Base-by-base conservation (phyloP, 1,284 basidiomycete species). In the Porodaedalea pini region DNA sequence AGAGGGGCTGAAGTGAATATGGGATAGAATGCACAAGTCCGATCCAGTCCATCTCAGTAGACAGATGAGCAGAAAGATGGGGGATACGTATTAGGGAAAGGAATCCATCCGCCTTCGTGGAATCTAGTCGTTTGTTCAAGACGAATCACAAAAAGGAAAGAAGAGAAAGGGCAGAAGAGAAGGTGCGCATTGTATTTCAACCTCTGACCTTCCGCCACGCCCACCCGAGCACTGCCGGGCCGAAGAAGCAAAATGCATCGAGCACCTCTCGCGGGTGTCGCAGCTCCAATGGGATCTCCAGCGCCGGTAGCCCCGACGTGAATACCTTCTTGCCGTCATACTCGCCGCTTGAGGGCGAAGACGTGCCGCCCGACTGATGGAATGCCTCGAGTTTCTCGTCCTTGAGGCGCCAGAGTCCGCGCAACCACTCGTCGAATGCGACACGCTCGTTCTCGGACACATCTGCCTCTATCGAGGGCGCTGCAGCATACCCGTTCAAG, bases 381-480 rank as follows among this genome's bases (percentile, higher is more conserved):
- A 87, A 94, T 29, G 67, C 70, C 37, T 81, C 79, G 70, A 98
- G 85, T 51, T 83, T 74, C 39, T 71, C 71, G 68, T 98, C 95
- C 73, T 99, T 98, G 62, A 87, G 82, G 29, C 75, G 71, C 94
- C 96, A 99, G 51, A 91, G 69, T 31, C 77, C 73, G 51, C 87
- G 75, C 52, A 98, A 72, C 96, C 96, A 99, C 7, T 74, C 60
- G 61, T 96, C 92, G 66, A 99, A 98, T 17, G 63, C 71, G 3
- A 73, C 76, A 63, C 83, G 85, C 65, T 97, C 92, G 25, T 72
- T 69, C 51, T 83, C 78, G 1, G 83, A 82, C 23, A 90, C 81
- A 54, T 90, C 86, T 4, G 79, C 75, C 67, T 82, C 81, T 11
- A 75, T 72, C 19, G 70, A 57, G 13, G 66, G 65, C 47, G 67